phyloP scores from a whole-genome alignment of 805 yeast genomes.

The Teunomyces tritomae region DNA sequence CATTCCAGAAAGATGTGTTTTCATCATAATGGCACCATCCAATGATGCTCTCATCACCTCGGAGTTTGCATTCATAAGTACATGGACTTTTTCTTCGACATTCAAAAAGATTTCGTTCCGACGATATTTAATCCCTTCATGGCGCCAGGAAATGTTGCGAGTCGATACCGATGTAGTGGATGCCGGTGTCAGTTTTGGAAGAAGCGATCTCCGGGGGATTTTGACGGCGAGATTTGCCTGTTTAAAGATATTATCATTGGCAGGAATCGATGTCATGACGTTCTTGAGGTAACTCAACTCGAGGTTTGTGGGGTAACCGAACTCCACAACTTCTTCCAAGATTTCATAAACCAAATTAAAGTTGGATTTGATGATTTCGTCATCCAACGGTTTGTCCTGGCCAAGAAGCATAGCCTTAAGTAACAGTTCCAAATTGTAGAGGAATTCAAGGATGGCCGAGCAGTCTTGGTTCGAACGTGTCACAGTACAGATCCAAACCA shows the following conservation, averaged over 20 bases:
- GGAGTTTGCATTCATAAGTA: conserved; percentile 65
- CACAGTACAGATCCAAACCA: conserved; percentile 83
- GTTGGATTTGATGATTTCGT: conserved; percentile 55
- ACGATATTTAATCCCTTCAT: conserved; percentile 67
- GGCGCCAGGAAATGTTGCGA: conserved; percentile 60
- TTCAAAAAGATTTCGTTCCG: conserved; percentile 77
- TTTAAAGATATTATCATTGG: conserved; percentile 20
- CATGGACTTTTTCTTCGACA: conserved; percentile 71
- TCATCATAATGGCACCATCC: conserved; percentile 71
- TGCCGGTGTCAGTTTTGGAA: not conserved
- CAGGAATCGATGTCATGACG: conserved; percentile 11
- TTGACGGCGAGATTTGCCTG: conserved; percentile 8
- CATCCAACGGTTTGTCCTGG: conserved; percentile 17
- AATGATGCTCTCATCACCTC: conserved; percentile 66
- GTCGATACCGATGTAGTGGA: conserved; percentile 8
- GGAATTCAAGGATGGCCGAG: conserved; percentile 72
- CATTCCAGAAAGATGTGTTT: conserved; percentile 73
- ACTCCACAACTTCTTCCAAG: conserved; percentile 71
- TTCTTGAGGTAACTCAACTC: conserved; percentile 40
- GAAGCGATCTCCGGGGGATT: not conserved
- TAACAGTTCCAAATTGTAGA: conserved; percentile 58
- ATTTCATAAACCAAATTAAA: conserved; percentile 72
- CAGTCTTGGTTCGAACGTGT: conserved; percentile 87
- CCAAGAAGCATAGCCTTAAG: conserved; percentile 34
- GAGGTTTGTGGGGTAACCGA: conserved; percentile 71